Evolutionary conservation across 2,329 filamentous ascomycete genomes (phyloP).

Genomic region (Alternaria viburni): DNA sequence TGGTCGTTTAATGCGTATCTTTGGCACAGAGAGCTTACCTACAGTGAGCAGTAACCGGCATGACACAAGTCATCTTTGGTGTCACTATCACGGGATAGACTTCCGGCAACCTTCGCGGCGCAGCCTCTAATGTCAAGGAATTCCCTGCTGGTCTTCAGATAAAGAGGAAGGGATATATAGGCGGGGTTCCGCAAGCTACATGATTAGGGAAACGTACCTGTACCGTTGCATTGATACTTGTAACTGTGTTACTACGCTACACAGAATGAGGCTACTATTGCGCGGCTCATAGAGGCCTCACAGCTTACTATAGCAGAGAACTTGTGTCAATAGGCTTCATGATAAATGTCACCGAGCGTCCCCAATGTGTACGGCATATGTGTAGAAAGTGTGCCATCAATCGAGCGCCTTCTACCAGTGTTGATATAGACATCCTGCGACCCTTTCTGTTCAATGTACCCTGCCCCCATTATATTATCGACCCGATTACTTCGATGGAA

Average conservation of each 20-base stretch:
- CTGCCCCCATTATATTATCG: not conserved
- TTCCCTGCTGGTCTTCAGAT: not conserved
- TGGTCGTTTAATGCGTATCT: not conserved
- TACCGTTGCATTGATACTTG: not conserved
- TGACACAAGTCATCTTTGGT: not conserved
- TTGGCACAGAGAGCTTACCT: not conserved
- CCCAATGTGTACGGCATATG: not conserved
- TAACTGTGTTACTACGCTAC: not conserved
- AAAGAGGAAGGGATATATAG: not conserved
- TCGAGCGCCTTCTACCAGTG: not conserved
- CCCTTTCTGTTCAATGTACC: not conserved
- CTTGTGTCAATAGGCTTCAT: not conserved
- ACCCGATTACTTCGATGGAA: not conserved
- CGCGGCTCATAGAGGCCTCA: accelerated
- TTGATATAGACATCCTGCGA: accelerated
- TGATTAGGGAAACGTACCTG: not conserved
- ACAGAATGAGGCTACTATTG: not conserved
- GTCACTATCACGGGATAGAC: not conserved
- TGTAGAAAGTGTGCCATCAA: not conserved
- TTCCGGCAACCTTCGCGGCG: not conserved
- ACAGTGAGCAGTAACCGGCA: not conserved
- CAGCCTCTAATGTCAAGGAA: not conserved
- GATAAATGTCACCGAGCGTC: not conserved
- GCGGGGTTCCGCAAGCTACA: not conserved
- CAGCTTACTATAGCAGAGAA: not conserved